phyloP scores from a whole-genome alignment of 768 basidiomycete genomes.

The Cystofilobasidium macerans region DNA sequence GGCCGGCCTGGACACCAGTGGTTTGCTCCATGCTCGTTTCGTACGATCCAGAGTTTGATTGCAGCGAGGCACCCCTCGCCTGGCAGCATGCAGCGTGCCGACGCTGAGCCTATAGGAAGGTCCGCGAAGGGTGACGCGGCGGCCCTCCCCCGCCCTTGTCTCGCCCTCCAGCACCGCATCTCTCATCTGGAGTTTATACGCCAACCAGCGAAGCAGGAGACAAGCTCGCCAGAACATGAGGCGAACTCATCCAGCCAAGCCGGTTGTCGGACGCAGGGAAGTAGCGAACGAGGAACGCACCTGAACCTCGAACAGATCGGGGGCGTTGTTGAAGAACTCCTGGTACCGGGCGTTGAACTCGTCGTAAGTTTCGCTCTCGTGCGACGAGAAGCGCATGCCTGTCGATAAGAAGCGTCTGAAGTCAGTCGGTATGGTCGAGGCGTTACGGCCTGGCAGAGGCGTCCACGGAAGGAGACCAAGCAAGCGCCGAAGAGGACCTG shows the following conservation, averaged over 20 bases:
- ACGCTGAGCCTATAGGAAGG: not conserved
- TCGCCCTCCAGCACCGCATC: not conserved
- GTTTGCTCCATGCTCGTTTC: too few species aligned
- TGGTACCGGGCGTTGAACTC: slow-evolving; percentile 89
- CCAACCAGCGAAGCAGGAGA: not conserved
- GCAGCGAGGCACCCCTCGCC: not conserved
- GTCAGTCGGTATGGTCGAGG: not conserved
- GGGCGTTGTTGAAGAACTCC: slow-evolving; percentile 78
- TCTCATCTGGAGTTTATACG: not conserved
- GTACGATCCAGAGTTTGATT: too few species aligned
- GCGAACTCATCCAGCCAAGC: not conserved
- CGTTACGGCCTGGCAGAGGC: not conserved
- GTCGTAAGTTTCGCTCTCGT: slow-evolving; percentile 85
- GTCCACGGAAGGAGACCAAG: not conserved
- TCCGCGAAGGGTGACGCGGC: not conserved
- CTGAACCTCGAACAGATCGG: slow-evolving; percentile 87
- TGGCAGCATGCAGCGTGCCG: not conserved
- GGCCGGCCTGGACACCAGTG: too few species aligned
- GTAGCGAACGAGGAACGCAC: slow-evolving; percentile 3
- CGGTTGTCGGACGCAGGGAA: not conserved
- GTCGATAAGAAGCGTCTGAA: not conserved
- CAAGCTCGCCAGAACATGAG: not conserved
- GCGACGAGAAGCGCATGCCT: slow-evolving; percentile 37
- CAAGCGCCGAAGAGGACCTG: not conserved
- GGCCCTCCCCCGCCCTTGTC: not conserved